Base-by-base conservation (phyloP, 202 grass and related monocot species). In the Carex arenaria region DNA sequence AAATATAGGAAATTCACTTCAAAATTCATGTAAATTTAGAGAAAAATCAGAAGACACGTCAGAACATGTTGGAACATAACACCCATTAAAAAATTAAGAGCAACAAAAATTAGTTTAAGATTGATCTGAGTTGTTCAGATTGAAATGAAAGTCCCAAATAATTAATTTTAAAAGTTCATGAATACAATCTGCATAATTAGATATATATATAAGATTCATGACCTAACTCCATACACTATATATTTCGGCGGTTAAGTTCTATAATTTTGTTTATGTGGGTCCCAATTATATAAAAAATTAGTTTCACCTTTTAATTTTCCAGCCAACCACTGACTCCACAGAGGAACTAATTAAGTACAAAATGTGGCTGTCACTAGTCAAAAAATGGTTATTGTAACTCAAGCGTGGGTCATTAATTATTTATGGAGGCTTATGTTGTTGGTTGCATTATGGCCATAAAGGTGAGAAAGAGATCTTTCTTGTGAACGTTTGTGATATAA, bases 341-440 rank as follows among this genome's bases (percentile, higher is more conserved):
- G 20, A 63, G 5, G 26, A 26, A 55, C 49, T 22, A 73, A 73
- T 19, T 28, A 75, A 54, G 71, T 77, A 36, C 52, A 77, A 32
- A 77, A 32, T n/a, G 15, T 56, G 51, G 0, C 15, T 57, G 6
- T 19, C 34, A 77, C 26, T n/a, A 77, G 53, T 14, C 51, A 55
- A 77, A 13, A 57, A 77, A 56, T 34, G 72, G 72, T 76, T 76
- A 51, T 76, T 76, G 49, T 56, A 56, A 31, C 51, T 56, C 51
- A 55, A 56, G 43, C 42, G 42, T 82, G 26, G 51, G 47, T 56
- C 72, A 76, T 56, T 18, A 76, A 76, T 56, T 18, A 76, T 56
- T 76, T 43, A 43, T 43, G 40, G 40, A 43, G 40, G 40, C 1
- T 43, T 43, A 43, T 43, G 40, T 43, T 43, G 40, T 43, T 43